Percentiles rank a stretch among this genome's conserved stretches.
Evolutionary conservation across 1,284 basidiomycete species (phyloP).

Genomic region (Xerocomus nothofagi): DNA sequence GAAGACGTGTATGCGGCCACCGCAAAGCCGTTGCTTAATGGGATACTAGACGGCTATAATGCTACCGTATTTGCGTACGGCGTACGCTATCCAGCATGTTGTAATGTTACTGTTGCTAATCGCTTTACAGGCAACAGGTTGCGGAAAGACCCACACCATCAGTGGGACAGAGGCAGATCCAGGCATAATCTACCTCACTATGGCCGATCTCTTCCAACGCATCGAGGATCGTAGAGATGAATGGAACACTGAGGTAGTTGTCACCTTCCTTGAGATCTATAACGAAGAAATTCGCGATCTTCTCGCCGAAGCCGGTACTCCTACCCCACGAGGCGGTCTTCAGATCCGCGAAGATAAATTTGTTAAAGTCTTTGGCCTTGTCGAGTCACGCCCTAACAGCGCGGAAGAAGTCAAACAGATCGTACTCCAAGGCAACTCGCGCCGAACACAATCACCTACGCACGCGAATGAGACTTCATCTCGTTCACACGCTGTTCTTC

Average conservation of each 20-base stretch:
- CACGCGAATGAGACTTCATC: constrained; percentile 95
- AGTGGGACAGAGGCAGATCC: constrained; percentile 86
- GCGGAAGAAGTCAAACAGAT: constrained; percentile 93
- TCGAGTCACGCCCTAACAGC: constrained; percentile 72
- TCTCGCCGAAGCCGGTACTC: constrained; percentile 70
- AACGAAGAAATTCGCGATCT: constrained; percentile 98
- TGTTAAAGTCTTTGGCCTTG: constrained; percentile 86
- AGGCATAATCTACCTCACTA: constrained; percentile 94
- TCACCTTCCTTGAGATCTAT: constrained; percentile 97
- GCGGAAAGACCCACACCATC: constrained; percentile 97
- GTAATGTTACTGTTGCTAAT: constrained; percentile 17
- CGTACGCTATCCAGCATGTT: constrained; percentile 52
- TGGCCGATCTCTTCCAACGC: constrained; percentile 90
- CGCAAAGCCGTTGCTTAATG: constrained; percentile 78
- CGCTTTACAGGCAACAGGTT: constrained; percentile 82
- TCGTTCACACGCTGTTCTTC: constrained; percentile 93
- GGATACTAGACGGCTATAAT: constrained; percentile 91
- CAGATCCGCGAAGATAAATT: constrained; percentile 91
- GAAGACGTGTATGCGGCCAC: constrained; percentile 85
- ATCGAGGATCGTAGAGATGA: constrained; percentile 85
- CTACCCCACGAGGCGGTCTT: constrained; percentile 76
- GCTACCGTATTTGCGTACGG: constrained; percentile 97
- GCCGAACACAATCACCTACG: constrained; percentile 89
- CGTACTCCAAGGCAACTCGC: constrained; percentile 83
- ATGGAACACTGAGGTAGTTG: constrained; percentile 80